phyloP scores from a whole-genome alignment of 805 yeast species.

The Yamadazyma nakazawae region DNA sequence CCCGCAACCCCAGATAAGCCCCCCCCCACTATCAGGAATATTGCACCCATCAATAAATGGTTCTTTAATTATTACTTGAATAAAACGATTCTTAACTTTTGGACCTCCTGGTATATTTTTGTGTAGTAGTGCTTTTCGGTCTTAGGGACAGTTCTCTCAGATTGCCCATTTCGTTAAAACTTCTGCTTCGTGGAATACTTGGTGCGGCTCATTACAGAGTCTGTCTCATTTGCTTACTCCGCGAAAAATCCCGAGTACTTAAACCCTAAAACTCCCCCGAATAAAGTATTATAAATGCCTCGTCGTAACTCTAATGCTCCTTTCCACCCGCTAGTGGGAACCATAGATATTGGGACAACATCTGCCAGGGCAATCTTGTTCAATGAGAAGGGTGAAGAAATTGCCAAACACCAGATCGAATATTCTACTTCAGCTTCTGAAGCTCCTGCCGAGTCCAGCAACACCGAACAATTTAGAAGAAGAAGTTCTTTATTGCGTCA shows the following conservation, averaged over 20 bases:
- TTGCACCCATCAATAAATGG: too few species aligned
- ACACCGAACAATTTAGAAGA: conserved; percentile 45
- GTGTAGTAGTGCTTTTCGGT: too few species aligned
- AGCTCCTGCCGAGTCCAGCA: conserved; percentile 41
- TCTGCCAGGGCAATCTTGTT: conserved; percentile 87
- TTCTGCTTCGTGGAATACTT: background rate
- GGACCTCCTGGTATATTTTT: too few species aligned
- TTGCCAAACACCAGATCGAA: conserved; percentile 88
- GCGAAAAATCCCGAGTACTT: background rate
- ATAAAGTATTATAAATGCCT: conserved; percentile 24
- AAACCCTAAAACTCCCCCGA: background rate
- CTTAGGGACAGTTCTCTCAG: too few species aligned
- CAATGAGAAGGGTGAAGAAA: conserved; percentile 65
- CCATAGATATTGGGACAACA: conserved; percentile 89
- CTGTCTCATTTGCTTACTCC: background rate
- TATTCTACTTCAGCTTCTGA: conserved; percentile 71
- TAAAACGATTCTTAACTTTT: too few species aligned
- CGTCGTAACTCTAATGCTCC: conserved; percentile 44
- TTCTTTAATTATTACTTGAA: too few species aligned
- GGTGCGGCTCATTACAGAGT: background rate
- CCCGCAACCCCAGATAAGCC: background rate
- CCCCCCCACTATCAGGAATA: background rate
- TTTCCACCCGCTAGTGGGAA: conserved; percentile 49
- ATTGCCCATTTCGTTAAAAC: background rate
- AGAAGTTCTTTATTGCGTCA: conserved; percentile 43